Evolutionary conservation across 108 stramenopile genomes (phyloP).

Genomic region (Pseudonitzschia multistriata): DNA sequence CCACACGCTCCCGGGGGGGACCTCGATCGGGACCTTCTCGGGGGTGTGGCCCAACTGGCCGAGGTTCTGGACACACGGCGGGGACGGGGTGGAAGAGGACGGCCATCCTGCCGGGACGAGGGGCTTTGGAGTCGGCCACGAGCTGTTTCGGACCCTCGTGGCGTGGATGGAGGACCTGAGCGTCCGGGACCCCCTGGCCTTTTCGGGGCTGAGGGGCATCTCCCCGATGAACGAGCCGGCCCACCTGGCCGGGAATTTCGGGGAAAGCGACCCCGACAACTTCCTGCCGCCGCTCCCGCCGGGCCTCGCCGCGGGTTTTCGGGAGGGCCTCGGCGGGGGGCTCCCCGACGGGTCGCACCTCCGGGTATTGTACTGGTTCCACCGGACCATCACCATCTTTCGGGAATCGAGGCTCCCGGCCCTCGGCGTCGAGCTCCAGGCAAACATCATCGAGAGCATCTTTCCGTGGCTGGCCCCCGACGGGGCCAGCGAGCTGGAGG

Average conservation of each 20-base stretch:
- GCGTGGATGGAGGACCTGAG: slow-evolving; percentile 57
- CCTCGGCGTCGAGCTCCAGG: slow-evolving; percentile 57
- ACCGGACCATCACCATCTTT: slow-evolving; percentile 61
- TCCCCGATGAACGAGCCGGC: slow-evolving; percentile 85
- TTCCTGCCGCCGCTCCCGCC: slow-evolving; percentile 62
- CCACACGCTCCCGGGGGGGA: slow-evolving; percentile 76
- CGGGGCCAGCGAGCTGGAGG: slow-evolving; percentile 12
- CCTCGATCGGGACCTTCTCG: slow-evolving; percentile 72
- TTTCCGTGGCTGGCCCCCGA: slow-evolving; percentile 21
- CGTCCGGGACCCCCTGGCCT: slow-evolving; percentile 49
- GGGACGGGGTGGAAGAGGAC: slow-evolving; percentile 16
- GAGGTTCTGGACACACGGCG: slow-evolving; percentile 70
- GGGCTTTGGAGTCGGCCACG: slow-evolving; percentile 48
- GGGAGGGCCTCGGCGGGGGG: slow-evolving; percentile 35
- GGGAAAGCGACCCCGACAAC: slow-evolving; percentile 31
- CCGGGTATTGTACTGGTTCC: slow-evolving; percentile 66
- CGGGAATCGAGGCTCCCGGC: slow-evolving; percentile 60
- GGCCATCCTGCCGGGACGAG: slow-evolving; percentile 31
- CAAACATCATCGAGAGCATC: slow-evolving; percentile 72
- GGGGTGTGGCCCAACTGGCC: slow-evolving; percentile 72
- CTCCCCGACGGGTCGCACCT: slow-evolving; percentile 73
- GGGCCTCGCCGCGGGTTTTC: slow-evolving; percentile 43
- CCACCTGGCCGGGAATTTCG: slow-evolving; percentile 64
- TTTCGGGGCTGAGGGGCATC: slow-evolving; percentile 57
- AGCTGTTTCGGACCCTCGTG: slow-evolving; percentile 47